Conservation (phyloP, 306 rosid species). For the Prunus padus region DNA sequence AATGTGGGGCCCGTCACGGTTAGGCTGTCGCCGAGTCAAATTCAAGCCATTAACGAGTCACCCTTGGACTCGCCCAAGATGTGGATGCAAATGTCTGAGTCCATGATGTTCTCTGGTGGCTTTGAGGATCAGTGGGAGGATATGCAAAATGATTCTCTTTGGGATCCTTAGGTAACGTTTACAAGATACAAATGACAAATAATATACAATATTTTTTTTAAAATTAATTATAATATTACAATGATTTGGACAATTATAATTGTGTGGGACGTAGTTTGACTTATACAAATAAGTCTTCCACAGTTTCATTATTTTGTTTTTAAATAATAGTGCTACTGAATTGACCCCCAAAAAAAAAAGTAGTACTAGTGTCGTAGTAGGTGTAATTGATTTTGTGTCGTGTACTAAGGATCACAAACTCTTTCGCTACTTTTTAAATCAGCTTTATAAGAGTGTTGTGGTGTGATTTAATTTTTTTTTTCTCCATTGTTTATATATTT, state of each 20-base stretch:
- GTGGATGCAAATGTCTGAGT: constrained; percentile 75
- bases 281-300: background rate
- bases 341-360: too few relatives aligned
- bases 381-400: background rate
- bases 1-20: constrained; percentile 27
- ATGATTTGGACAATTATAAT: background rate
- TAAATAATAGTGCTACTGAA: too few relatives aligned
- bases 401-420: constrained; percentile 21
- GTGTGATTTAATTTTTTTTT: background rate
- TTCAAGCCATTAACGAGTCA: constrained; percentile 84
- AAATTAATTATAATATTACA: background rate
- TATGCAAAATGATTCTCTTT: constrained; percentile 35
- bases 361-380: background rate
- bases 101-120: constrained; percentile 31
- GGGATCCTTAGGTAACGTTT: constrained; percentile 46
- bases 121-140: constrained; percentile 44
- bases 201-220: background rate
- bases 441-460: constrained; percentile 8
- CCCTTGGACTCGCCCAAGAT: constrained; percentile 85
- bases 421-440: background rate
- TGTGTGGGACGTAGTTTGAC: background rate
- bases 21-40: constrained; percentile 64
- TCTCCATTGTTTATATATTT: background rate
- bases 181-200: background rate
- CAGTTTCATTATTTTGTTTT: background rate